A percentile compares a stretch with the other conserved stretches of the same genome.
Conservation (phyloP, 2,329 filamentous ascomycete species). For the Trichoderma polysporum region DNA sequence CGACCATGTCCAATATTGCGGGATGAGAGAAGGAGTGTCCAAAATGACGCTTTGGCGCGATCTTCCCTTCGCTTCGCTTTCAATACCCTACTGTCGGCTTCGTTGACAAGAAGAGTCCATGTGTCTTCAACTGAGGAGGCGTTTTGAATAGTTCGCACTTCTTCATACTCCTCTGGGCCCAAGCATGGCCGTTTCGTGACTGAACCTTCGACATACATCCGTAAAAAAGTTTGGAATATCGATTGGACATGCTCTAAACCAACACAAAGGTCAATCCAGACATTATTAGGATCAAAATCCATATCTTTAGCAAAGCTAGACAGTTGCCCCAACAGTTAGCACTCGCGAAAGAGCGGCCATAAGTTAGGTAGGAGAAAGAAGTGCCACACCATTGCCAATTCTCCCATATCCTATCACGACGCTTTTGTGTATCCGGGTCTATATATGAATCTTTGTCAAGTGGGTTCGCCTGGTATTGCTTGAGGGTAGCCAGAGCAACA, state of each 20-base stretch:
- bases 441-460: slow-evolving; percentile 3
- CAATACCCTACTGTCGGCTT: slow-evolving; percentile 10
- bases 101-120: slow-evolving; percentile 4
- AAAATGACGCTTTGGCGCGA: slow-evolving; percentile 1
- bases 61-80: slow-evolving; percentile 1
- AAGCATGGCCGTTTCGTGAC: slow-evolving; percentile 9
- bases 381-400: slow-evolving; percentile 12
- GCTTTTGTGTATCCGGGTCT: slow-evolving; percentile 6
- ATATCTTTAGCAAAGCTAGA: slow-evolving; percentile 8
- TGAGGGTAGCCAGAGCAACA: neutral
- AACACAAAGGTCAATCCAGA: slow-evolving; percentile 15
- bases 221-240: slow-evolving; percentile 8
- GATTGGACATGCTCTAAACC: neutral
- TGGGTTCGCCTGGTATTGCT: slow-evolving; percentile 14
- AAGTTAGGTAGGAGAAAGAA: neutral
- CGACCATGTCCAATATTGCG: neutral
- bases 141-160: slow-evolving; percentile 8
- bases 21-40: neutral
- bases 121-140: slow-evolving; percentile 4
- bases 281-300: neutral
- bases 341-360: neutral
- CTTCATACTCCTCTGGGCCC: slow-evolving; percentile 15
- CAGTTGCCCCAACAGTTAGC: neutral
- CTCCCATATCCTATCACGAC: slow-evolving; percentile 3
- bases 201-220: neutral